phyloP scores from a whole-genome alignment of 2,329 filamentous ascomycete genomes.

The Penicillium glabrum region DNA sequence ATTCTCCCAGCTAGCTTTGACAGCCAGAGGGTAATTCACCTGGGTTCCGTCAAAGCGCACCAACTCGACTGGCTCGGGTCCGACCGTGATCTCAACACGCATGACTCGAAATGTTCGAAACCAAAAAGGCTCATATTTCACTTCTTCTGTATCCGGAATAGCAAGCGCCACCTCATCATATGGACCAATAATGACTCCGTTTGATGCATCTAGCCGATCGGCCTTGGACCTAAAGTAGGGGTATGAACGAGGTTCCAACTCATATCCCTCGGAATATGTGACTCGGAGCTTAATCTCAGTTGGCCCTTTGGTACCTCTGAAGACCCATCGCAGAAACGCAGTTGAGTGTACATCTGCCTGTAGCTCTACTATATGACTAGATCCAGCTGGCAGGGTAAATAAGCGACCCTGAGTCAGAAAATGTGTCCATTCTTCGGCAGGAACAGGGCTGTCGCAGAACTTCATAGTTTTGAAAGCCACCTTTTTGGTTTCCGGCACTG shows the following conservation, averaged over 20 bases:
- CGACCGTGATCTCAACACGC: slow-evolving; percentile 29
- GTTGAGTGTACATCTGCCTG: slow-evolving; percentile 27
- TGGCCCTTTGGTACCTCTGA: slow-evolving; percentile 11
- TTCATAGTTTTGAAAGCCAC: slow-evolving; percentile 22
- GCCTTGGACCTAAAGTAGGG: slow-evolving; percentile 43
- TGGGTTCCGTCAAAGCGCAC: slow-evolving; percentile 28
- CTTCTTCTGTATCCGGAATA: slow-evolving; percentile 6
- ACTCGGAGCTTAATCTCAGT: slow-evolving; percentile 24
- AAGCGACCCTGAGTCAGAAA: slow-evolving; percentile 1
- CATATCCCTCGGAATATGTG: slow-evolving; percentile 36
- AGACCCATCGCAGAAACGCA: slow-evolving; percentile 23
- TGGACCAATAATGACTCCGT: slow-evolving; percentile 38
- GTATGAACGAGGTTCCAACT: slow-evolving; percentile 33
- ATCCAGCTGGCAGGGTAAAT: slow-evolving; percentile 9
- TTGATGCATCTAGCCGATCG: slow-evolving; percentile 34
- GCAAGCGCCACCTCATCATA: slow-evolving; percentile 35
- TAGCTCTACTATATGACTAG: slow-evolving; percentile 20
- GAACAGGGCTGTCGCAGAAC: slow-evolving; percentile 16
- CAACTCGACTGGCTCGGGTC: slow-evolving; percentile 23
- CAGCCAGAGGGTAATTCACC: slow-evolving; percentile 38
- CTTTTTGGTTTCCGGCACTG: slow-evolving; percentile 30
- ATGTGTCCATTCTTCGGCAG: slow-evolving; percentile 6
- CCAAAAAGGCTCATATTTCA: slow-evolving; percentile 41
- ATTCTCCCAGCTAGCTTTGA: slow-evolving; percentile 29
- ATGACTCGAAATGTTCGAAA: slow-evolving; percentile 43